Evolutionary conservation across 148 eudicot species (phyloP).

Genomic region (Camellia lanceoleosa): DNA sequence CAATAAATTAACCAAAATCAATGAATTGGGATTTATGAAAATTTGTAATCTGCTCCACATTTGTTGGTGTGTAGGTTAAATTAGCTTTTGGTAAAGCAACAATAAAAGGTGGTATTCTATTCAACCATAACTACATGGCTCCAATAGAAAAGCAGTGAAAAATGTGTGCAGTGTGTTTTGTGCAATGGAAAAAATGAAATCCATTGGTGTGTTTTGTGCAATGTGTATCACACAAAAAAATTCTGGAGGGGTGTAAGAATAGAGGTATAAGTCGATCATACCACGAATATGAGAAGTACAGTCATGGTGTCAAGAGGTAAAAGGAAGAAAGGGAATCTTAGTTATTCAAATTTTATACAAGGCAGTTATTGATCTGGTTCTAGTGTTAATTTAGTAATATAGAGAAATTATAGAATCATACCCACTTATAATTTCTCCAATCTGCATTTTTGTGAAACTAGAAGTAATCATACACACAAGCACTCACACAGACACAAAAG

Average conservation of each 20-base stretch:
- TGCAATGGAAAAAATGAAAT: neutral
- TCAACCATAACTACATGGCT: too few species aligned
- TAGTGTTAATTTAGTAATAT: neutral
- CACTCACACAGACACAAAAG: neutral
- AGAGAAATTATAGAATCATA: neutral
- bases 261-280: neutral
- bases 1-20: too few species aligned
- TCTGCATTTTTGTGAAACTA: neutral
- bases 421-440: constrained; percentile 1
- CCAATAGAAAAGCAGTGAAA: too few species aligned
- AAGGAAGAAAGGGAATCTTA: too few species aligned
- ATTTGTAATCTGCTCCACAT: too few species aligned
- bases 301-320: neutral
- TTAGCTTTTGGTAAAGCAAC: too few species aligned
- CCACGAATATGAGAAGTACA: neutral
- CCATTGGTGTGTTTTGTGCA: neutral
- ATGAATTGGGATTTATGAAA: too few species aligned
- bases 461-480: neutral
- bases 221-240: neutral
- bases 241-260: neutral
- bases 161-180: too few species aligned
- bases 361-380: neutral
- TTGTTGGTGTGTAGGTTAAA: too few species aligned
- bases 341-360: too few species aligned
- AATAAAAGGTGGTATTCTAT: too few species aligned